phyloP scores from a whole-genome alignment of 139 green algal species.

The Tetraselmis chui region DNA sequence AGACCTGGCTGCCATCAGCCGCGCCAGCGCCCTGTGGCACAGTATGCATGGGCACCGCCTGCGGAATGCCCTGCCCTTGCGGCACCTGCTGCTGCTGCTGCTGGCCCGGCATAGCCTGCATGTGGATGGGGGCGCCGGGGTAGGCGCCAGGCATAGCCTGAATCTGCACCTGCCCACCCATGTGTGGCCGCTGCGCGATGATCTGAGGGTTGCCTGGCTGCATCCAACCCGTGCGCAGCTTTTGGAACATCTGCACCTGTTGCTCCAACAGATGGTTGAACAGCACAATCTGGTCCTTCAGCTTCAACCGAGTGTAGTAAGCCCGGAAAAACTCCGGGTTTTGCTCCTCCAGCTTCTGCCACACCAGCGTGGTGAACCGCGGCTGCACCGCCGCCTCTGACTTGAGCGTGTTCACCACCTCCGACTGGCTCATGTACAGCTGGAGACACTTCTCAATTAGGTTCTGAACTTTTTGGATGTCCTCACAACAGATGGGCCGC shows the following conservation, averaged over 20 bases:
- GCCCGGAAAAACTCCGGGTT: constrained; percentile 84
- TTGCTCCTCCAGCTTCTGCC: constrained; percentile 91
- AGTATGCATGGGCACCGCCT: neutral
- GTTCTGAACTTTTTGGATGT: constrained; percentile 89
- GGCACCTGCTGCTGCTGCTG: constrained; percentile 2
- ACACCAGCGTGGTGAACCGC: constrained; percentile 82
- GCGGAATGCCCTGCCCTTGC: constrained; percentile 1
- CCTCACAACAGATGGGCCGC: constrained; percentile 54
- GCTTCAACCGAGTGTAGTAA: constrained; percentile 78
- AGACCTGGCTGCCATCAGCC: neutral
- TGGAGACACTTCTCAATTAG: constrained; percentile 90
- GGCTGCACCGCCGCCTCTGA: constrained; percentile 70
- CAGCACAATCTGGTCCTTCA: constrained; percentile 86
- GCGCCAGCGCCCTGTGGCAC: neutral
- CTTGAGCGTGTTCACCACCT: constrained; percentile 64
- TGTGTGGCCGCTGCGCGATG: neutral
- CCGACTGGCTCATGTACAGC: constrained; percentile 79
- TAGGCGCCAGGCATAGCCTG: neutral
- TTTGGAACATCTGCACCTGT: constrained; percentile 59
- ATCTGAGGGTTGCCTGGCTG: neutral
- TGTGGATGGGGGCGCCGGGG: neutral
- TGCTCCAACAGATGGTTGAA: constrained; percentile 92
- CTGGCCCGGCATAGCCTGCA: constrained; percentile 15
- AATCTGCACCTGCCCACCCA: neutral
- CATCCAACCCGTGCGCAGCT: constrained; percentile 18